Conservation (phyloP, 2,329 filamentous ascomycete species). For the Metarhizium rileyi region DNA sequence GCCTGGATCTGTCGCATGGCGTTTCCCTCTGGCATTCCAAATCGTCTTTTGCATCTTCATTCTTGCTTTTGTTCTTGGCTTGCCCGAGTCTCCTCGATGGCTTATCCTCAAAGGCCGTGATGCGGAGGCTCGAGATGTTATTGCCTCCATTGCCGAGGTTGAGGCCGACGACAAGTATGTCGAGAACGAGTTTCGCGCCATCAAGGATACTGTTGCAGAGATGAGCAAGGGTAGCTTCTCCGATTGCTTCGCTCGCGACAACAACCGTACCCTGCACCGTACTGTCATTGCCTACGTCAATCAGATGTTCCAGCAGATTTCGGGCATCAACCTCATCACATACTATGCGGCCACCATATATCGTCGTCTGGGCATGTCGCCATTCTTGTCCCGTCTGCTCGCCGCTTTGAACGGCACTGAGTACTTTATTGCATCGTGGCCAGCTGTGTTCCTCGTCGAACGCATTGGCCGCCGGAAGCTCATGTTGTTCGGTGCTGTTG, state of each 20-base stretch:
- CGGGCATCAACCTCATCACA: conserved; percentile 52
- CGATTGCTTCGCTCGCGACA: conserved; percentile 46
- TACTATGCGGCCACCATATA: conserved; percentile 55
- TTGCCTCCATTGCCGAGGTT: conserved; percentile 44
- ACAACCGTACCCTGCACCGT: conserved; percentile 48
- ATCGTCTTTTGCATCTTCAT: conserved; percentile 51
- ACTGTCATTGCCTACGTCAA: conserved; percentile 51
- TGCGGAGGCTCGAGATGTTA: conserved; percentile 36
- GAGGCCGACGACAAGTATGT: conserved; percentile 48
- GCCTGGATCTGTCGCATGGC: conserved; percentile 33
- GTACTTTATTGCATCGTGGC: conserved; percentile 54
- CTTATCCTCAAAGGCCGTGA: conserved; percentile 35
- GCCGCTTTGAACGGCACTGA: conserved; percentile 35
- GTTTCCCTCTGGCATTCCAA: conserved; percentile 48
- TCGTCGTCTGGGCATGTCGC: conserved; percentile 40
- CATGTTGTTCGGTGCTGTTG: conserved; percentile 59
- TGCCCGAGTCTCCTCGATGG: conserved; percentile 45
- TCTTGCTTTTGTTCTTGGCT: conserved; percentile 37
- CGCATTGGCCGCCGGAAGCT: conserved; percentile 57
- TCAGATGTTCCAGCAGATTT: conserved; percentile 57
- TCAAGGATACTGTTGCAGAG: conserved; percentile 60
- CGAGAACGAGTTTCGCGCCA: conserved; percentile 46
- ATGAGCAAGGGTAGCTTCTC: conserved; percentile 49
- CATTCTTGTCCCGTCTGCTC: conserved; percentile 47
- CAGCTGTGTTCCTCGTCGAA: conserved; percentile 51